phyloP scores from a whole-genome alignment of 768 basidiomycete genomes.

The Fomitopsis pulvina region DNA sequence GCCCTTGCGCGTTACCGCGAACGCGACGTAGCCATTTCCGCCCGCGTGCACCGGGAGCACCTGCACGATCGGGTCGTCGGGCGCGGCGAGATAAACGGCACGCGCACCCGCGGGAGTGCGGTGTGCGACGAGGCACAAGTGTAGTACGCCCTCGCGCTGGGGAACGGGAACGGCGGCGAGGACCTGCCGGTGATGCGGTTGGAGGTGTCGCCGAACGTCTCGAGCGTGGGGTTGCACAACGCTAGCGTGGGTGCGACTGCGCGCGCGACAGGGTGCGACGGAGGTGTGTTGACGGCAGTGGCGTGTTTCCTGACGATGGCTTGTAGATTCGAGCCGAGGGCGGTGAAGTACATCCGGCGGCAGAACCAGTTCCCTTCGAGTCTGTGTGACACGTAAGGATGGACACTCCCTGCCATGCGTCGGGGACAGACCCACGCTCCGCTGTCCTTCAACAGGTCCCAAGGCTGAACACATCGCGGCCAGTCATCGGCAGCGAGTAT shows the following conservation, averaged over 20 bases:
- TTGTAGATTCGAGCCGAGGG: conserved; percentile 70
- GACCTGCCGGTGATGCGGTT: conserved; percentile 65
- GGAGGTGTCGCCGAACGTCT: conserved; percentile 54
- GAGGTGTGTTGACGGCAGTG: conserved; percentile 39
- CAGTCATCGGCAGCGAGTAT: neutral
- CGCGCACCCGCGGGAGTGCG: conserved; percentile 47
- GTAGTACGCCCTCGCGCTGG: conserved; percentile 41
- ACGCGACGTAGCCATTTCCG: conserved; percentile 43
- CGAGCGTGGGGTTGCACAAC: conserved; percentile 47
- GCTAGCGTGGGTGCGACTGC: conserved; percentile 37
- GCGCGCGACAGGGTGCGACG: conserved; percentile 44
- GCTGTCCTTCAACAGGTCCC: neutral
- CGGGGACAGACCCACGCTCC: neutral
- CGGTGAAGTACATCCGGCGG: conserved; percentile 64
- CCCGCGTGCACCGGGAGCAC: conserved; percentile 52
- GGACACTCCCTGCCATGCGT: neutral
- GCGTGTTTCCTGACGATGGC: conserved; percentile 49
- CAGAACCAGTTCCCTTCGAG: conserved; percentile 49
- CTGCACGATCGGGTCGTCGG: conserved; percentile 71
- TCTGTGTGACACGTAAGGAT: conserved; percentile 26
- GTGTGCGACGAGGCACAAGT: conserved; percentile 52
- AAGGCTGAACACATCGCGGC: neutral
- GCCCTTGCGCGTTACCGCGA: conserved; percentile 56
- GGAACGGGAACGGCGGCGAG: conserved; percentile 39
- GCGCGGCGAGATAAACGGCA: conserved; percentile 77